These are phyloP conservation scores for Cudoniella acicularis DNA, from an alignment of 495 filamentous ascomycete species.

Conservation along the genomic window DNA sequence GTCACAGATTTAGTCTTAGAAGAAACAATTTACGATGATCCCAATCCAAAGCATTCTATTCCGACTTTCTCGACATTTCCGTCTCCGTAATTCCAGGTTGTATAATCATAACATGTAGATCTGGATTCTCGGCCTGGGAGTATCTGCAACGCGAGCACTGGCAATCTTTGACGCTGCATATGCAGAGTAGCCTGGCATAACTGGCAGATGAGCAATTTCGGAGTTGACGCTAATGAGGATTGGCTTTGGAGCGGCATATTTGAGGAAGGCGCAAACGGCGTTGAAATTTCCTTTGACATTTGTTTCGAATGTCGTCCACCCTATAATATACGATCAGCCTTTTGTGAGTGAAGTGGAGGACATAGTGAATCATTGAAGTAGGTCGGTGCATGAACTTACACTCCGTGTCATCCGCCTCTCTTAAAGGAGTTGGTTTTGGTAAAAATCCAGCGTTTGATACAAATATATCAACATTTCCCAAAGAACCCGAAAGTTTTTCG, in stretches of 20 bases:
- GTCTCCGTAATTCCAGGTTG: background rate
- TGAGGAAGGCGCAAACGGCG: no score
- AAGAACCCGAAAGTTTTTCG: background rate
- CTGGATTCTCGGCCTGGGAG: no score
- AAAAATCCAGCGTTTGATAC: background rate
- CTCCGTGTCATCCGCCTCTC: background rate
- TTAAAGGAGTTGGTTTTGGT: background rate
- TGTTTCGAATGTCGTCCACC: background rate
- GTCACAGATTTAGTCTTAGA: background rate
- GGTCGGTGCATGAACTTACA: background rate
- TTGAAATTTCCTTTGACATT: background rate
- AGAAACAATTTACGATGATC: background rate
- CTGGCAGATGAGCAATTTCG: background rate
- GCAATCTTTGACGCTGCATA: background rate
- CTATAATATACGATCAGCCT: background rate
- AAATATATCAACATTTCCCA: background rate
- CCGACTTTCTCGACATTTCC: background rate
- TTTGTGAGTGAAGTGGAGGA: no score
- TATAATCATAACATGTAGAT: no score
- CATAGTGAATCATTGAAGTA: no score
- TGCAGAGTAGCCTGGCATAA: background rate
- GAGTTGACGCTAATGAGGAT: background rate
- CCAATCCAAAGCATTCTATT: background rate
- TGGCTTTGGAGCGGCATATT: no score
- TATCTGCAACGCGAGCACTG: background rate